Conservation (phyloP, 495 filamentous ascomycete species). For the Penicillium tannophilum region DNA sequence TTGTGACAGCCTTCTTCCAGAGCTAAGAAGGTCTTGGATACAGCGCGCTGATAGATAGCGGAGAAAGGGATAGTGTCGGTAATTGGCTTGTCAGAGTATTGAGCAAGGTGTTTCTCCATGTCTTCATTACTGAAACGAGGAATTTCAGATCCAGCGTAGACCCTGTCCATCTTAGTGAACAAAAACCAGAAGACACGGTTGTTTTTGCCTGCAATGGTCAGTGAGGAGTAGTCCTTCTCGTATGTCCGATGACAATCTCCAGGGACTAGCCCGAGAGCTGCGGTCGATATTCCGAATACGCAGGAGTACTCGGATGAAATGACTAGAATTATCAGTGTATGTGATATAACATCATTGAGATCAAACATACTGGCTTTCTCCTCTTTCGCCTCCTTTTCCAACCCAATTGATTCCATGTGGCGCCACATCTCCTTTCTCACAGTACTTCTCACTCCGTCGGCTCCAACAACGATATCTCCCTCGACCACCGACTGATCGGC, state of each 20-base stretch:
- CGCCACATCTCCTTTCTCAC: slow-evolving; percentile 16
- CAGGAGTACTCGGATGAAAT: slow-evolving; percentile 22
- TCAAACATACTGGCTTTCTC: slow-evolving; percentile 17
- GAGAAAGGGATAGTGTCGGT: slow-evolving; percentile 6
- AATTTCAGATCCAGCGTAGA: slow-evolving; percentile 8
- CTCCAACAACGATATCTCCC: slow-evolving; percentile 11
- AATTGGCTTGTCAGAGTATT: not conserved
- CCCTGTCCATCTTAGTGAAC: slow-evolving; percentile 8
- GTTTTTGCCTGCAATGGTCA: slow-evolving; percentile 12
- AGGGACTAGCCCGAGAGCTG: slow-evolving; percentile 7
- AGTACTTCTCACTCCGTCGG: slow-evolving; percentile 33
- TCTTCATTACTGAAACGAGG: slow-evolving; percentile 8
- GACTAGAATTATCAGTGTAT: slow-evolving; percentile 13
- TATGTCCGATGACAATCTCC: slow-evolving; percentile 9
- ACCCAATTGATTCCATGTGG: not conserved
- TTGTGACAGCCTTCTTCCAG: slow-evolving; percentile 23
- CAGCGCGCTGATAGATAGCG: slow-evolving; percentile 3
- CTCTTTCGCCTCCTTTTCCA: not conserved
- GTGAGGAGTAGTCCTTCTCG: slow-evolving; percentile 9
- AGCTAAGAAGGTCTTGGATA: slow-evolving; percentile 2
- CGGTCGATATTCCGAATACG: slow-evolving; percentile 24
- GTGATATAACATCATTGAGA: not conserved
- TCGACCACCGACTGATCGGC: slow-evolving; percentile 32
- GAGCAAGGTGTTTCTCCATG: not conserved
- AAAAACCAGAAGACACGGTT: slow-evolving; percentile 17